A percentile compares a stretch with the other conserved stretches of the same genome.
Evolutionary conservation across 371 early-diverging fungal species (phyloP).

Genomic region (Actinomortierella ambigua): DNA sequence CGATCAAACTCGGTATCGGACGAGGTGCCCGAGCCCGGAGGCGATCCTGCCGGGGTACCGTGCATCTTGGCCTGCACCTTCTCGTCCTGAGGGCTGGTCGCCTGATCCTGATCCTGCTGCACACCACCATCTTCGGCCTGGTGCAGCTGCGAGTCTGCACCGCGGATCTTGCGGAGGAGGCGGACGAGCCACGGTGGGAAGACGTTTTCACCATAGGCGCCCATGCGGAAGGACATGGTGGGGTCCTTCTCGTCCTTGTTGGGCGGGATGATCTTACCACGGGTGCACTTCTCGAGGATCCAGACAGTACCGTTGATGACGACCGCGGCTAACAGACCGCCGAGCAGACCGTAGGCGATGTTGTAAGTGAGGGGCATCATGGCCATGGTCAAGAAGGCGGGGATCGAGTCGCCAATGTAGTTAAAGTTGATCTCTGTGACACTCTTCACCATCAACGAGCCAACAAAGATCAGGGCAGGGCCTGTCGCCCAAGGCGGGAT

Average conservation of each 20-base stretch:
- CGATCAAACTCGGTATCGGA: too few relatives aligned
- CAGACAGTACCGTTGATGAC: conserved; percentile 53
- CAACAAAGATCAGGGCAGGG: conserved; percentile 77
- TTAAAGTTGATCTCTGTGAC: conserved; percentile 78
- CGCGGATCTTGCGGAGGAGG: conserved; percentile 45
- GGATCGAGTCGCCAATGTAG: conserved; percentile 77
- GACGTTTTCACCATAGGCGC: conserved; percentile 49
- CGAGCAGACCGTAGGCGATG: conserved; percentile 55
- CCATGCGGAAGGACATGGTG: conserved; percentile 50
- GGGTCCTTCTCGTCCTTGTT: conserved; percentile 54
- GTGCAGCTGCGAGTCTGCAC: conserved; percentile 23
- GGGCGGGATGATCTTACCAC: conserved; percentile 50
- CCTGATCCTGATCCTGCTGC: too few relatives aligned
- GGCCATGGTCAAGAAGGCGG: conserved; percentile 76
- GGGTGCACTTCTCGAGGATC: conserved; percentile 49
- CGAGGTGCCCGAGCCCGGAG: too few relatives aligned
- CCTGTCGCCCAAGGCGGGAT: conserved; percentile 86
- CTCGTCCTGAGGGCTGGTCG: too few relatives aligned
- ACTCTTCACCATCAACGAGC: conserved; percentile 77
- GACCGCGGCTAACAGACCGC: conserved; percentile 55
- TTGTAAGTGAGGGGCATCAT: conserved; percentile 78
- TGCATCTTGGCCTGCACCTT: too few relatives aligned
- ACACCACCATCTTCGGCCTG: conserved; percentile 29
- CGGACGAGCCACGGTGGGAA: conserved; percentile 52
- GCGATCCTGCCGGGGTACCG: too few relatives aligned